Conservation (phyloP, 768 basidiomycete species). For the Collybiopsis luxurians region DNA sequence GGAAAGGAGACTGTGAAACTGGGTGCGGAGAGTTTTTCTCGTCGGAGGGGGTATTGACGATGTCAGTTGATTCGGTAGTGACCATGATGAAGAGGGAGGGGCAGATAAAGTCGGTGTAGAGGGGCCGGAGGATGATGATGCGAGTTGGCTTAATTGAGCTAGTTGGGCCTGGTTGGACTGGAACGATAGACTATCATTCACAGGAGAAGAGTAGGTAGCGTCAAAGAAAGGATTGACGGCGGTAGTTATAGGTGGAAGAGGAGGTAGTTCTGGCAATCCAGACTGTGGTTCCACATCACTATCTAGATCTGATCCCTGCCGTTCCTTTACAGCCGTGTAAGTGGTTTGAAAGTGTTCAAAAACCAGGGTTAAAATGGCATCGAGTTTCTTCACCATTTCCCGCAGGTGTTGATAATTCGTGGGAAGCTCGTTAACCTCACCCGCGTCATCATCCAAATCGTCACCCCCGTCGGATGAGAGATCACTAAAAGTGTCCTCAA, state of each 20-base stretch:
- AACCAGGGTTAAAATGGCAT: constrained; percentile 79
- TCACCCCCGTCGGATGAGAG: constrained; percentile 73
- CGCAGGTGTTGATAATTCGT: constrained; percentile 67
- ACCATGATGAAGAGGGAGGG: constrained; percentile 18
- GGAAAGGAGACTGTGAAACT: constrained; percentile 85
- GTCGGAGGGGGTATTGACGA: constrained; percentile 12
- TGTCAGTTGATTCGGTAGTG: constrained; percentile 17
- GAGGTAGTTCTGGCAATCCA: constrained; percentile 33
- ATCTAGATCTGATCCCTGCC: constrained; percentile 6
- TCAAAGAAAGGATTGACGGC: constrained; percentile 12
- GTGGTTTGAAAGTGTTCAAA: constrained; percentile 79
- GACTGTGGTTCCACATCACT: constrained; percentile 13
- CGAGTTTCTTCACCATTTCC: constrained; percentile 90
- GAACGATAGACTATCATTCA: background rate
- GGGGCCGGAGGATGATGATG: background rate
- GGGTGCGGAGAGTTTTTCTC: constrained; percentile 46
- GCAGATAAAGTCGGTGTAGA: constrained; percentile 17
- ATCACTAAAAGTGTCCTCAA: constrained; percentile 63
- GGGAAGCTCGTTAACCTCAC: constrained; percentile 35
- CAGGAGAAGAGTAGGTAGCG: constrained; percentile 6
- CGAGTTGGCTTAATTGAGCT: constrained; percentile 9
- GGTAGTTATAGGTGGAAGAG: constrained; percentile 22
- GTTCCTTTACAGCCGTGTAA: constrained; percentile 25
- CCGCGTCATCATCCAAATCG: constrained; percentile 40
- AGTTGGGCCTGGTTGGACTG: constrained; percentile 5